Percentiles rank a stretch among this genome's conserved stretches.
Evolutionary conservation across 139 green algal species (phyloP).

Genomic region (Chlorella sp.): DNA sequence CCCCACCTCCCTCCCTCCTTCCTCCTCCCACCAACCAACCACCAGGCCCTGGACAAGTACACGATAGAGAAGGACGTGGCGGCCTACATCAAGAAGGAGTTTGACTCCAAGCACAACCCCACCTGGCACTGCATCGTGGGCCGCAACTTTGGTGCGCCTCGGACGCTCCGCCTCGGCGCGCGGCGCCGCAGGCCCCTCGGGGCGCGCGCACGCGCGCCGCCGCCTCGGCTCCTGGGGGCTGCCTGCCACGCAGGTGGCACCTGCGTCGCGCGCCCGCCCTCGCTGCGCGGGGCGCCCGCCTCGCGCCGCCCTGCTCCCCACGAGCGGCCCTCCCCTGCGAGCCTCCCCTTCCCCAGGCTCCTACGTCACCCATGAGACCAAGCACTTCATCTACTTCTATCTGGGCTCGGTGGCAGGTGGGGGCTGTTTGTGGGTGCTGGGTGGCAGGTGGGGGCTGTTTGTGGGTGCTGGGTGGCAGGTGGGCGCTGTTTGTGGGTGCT

Average conservation of each 20-base stretch:
- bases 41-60: conserved; percentile 96
- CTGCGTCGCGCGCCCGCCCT: too few species aligned
- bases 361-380: conserved; percentile 98
- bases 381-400: conserved; percentile 99
- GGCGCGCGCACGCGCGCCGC: background rate
- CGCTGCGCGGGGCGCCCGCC: too few species aligned
- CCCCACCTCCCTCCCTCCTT: too few species aligned
- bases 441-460: background rate
- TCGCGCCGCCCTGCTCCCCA: too few species aligned
- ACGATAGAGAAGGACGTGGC: conserved; percentile 99
- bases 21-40: too few species aligned
- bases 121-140: conserved; percentile 99
- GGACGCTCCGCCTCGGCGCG: background rate
- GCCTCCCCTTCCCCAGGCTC: conserved; percentile 64
- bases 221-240: background rate
- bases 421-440: background rate
- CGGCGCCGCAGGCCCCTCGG: background rate
- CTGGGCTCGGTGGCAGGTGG: conserved; percentile 62
- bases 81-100: conserved; percentile 99
- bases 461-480: too few species aligned
- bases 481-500: too few species aligned
- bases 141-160: conserved; percentile 88
- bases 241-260: too few species aligned
- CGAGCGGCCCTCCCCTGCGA: too few species aligned
- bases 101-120: conserved; percentile 96